phyloP scores from a whole-genome alignment of 495 filamentous ascomycete genomes.

The Lineolata rhizophorae region DNA sequence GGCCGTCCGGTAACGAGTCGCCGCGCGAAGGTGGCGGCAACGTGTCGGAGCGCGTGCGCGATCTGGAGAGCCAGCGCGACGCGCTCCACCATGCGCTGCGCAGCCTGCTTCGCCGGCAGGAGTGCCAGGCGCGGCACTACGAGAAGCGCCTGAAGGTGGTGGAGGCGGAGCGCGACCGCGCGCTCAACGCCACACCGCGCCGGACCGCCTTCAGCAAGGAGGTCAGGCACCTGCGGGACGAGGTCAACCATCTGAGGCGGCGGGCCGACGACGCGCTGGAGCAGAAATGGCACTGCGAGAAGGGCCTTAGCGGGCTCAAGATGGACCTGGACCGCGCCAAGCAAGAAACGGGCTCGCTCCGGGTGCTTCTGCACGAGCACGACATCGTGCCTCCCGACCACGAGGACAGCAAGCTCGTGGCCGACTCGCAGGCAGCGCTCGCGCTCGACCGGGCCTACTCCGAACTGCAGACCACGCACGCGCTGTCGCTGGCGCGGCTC shows the following conservation, averaged over 20 bases:
- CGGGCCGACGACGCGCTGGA: constrained; percentile 92
- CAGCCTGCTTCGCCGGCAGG: constrained; percentile 71
- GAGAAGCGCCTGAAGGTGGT: constrained; percentile 52
- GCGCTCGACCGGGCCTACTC: constrained; percentile 60
- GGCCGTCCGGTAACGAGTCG: constrained; percentile 5
- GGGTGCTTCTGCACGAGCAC: constrained; percentile 62
- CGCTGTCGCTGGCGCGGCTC: constrained; percentile 29
- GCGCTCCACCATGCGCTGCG: constrained; percentile 70
- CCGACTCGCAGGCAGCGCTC: constrained; percentile 29
- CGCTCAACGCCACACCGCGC: constrained; percentile 43
- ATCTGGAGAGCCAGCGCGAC: constrained; percentile 83
- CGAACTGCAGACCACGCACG: constrained; percentile 46
- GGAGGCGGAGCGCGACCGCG: constrained; percentile 56
- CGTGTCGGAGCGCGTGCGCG: constrained; percentile 67
- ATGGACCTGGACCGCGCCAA: constrained; percentile 95
- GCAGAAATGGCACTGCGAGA: constrained; percentile 91
- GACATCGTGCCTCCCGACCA: constrained; percentile 49
- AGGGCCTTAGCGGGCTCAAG: constrained; percentile 74
- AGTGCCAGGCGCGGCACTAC: constrained; percentile 58
- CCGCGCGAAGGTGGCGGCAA: constrained; percentile 39
- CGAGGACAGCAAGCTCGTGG: constrained; percentile 1
- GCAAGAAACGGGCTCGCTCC: constrained; percentile 68
- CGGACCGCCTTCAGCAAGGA: constrained; percentile 65
- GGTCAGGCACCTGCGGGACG: constrained; percentile 52
- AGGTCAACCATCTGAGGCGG: constrained; percentile 64